These are phyloP conservation scores for Sinapis alba DNA, from an alignment of 441 rosid species.

Conservation along the genomic window DNA sequence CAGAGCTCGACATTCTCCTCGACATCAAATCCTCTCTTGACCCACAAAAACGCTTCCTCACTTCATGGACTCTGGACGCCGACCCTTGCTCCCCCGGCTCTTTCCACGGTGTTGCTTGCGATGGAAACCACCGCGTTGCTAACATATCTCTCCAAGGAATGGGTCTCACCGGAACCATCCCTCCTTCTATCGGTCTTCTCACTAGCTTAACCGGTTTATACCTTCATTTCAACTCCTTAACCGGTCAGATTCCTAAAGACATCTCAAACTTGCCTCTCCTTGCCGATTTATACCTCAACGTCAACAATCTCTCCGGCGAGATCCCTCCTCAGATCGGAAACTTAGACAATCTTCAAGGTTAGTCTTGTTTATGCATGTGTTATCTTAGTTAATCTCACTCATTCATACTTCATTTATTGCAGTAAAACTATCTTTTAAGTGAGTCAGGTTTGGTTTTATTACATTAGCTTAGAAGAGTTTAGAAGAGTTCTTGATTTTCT, in stretches of 20 bases:
- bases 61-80: conserved; percentile 65
- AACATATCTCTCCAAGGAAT: conserved; percentile 95
- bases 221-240: conserved; percentile 81
- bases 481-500: no score
- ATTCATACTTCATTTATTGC: conserved; percentile 29
- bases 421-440: not conserved
- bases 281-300: conserved; percentile 79
- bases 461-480: not conserved
- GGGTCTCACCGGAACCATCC: conserved; percentile 68
- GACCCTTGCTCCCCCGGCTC: conserved; percentile 72
- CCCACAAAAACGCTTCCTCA: conserved; percentile 64
- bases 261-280: conserved; percentile 63
- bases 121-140: conserved; percentile 62
- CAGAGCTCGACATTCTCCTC: conserved; percentile 68
- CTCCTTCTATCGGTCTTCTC: conserved; percentile 70
- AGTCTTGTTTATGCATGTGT: conserved; percentile 35
- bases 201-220: conserved; percentile 84
- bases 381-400: no score
- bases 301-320: conserved; percentile 76
- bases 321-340: conserved; percentile 78
- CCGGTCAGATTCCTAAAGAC: conserved; percentile 78
- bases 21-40: conserved; percentile 78
- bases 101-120: conserved; percentile 89
- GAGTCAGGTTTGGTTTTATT: conserved; percentile 20
- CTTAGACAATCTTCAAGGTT: conserved; percentile 85